A percentile compares a stretch with the other conserved stretches of the same genome.
Conservation (phyloP, 495 filamentous ascomycete species). For the Diplogelasinospora grovesii region DNA sequence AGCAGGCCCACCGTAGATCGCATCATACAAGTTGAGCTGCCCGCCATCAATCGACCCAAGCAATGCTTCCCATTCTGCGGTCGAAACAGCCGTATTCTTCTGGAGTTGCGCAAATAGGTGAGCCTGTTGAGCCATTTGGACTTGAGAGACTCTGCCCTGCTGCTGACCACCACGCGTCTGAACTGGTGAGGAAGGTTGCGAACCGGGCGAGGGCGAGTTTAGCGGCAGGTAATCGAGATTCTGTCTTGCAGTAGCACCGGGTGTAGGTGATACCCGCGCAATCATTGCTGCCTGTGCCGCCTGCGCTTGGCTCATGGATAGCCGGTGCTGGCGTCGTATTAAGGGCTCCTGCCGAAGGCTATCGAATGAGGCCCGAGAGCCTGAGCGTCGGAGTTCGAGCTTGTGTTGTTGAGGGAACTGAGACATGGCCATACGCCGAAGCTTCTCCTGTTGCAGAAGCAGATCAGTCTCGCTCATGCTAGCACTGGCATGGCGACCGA, state of each 20-base stretch:
- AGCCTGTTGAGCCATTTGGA: constrained; percentile 17
- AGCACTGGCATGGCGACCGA: constrained; percentile 33
- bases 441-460: constrained; percentile 45
- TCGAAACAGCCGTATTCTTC: constrained; percentile 36
- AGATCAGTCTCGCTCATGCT: constrained; percentile 48
- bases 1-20: constrained; percentile 69
- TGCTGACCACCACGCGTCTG: constrained; percentile 29
- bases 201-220: constrained; percentile 17
- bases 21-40: constrained; percentile 72
- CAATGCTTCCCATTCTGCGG: constrained; percentile 73
- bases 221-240: constrained; percentile 38
- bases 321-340: constrained; percentile 35
- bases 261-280: constrained; percentile 21
- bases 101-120: constrained; percentile 22
- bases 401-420: constrained; percentile 16
- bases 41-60: constrained; percentile 71
- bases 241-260: constrained; percentile 17
- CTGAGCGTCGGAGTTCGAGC: constrained; percentile 26
- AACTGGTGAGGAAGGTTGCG: constrained; percentile 29
- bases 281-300: constrained; percentile 26
- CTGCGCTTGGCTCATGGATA: constrained; percentile 32
- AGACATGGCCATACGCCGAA: constrained; percentile 42
- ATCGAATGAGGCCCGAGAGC: constrained; percentile 36
- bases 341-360: constrained; percentile 24
- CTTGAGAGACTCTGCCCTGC: constrained; percentile 12